phyloP scores from a whole-genome alignment of 2,329 filamentous ascomycete genomes.

The Leptosphaerulina australis region DNA sequence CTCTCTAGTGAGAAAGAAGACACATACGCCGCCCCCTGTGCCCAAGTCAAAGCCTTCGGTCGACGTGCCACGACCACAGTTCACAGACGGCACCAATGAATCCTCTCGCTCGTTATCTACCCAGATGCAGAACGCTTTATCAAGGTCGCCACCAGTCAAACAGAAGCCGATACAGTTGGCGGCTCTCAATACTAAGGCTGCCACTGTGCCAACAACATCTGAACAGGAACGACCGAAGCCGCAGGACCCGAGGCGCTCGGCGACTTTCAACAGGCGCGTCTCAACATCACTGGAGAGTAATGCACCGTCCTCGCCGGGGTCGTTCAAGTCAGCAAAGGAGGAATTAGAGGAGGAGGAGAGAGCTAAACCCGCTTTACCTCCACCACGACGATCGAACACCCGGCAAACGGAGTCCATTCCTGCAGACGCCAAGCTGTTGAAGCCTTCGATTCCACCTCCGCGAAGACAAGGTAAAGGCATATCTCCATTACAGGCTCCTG shows the following conservation, averaged over 20 bases:
- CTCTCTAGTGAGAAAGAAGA: conserved; percentile 27
- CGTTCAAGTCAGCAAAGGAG: conserved; percentile 46
- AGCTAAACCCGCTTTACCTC: conserved; percentile 42
- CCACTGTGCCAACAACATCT: conserved; percentile 28
- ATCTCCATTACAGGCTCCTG: conserved; percentile 31
- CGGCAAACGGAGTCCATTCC: conserved; percentile 19
- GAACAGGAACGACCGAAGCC: conserved; percentile 29
- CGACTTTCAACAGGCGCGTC: conserved; percentile 25
- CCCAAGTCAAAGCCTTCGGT: conserved; percentile 39
- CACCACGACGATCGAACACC: conserved; percentile 43
- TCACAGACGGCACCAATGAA: conserved; percentile 24
- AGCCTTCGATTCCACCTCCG: conserved; percentile 9
- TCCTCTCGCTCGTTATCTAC: conserved; percentile 19
- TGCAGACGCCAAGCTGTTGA: conserved; percentile 9
- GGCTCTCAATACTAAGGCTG: conserved; percentile 26
- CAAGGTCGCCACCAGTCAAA: conserved; percentile 33
- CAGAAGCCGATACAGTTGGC: conserved; percentile 36
- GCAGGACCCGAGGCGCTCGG: conserved; percentile 30
- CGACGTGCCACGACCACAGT: conserved; percentile 20
- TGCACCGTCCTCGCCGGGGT: conserved; percentile 38
- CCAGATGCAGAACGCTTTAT: conserved; percentile 27
- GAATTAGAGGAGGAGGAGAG: conserved; percentile 40
- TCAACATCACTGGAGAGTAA: conserved; percentile 39
- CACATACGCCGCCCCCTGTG: conserved; percentile 33
- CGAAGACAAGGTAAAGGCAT: conserved; percentile 14